Conservation (phyloP, 2,329 filamentous ascomycete species). For the Microdochium trichocladiopsis region DNA sequence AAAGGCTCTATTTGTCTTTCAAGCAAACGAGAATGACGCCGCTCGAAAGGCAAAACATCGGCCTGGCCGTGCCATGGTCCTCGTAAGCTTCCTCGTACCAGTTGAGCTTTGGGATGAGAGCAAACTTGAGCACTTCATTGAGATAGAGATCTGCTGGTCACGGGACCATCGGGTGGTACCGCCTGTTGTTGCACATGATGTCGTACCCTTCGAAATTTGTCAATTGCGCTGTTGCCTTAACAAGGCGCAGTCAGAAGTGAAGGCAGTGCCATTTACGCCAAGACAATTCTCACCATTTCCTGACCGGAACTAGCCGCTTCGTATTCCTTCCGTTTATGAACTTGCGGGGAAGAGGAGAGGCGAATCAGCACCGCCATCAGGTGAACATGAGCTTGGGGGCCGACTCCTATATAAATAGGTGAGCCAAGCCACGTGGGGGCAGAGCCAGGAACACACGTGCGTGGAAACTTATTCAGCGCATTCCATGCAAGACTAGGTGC, state of each 20-base stretch:
- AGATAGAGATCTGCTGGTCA: background rate
- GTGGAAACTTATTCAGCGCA: background rate
- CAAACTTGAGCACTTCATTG: no score
- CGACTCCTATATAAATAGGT: background rate
- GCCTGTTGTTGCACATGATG: background rate
- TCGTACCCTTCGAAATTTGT: background rate
- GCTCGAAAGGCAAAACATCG: no score
- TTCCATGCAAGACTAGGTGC: background rate
- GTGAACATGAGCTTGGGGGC: background rate
- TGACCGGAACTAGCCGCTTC: background rate
- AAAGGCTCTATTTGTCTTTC: no score
- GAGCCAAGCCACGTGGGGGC: background rate
- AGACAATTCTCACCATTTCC: background rate
- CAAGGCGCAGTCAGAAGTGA: background rate
- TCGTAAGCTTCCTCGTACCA: no score
- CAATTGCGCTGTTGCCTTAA: background rate
- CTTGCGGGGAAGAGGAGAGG: background rate
- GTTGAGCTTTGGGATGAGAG: no score
- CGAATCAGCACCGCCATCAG: background rate
- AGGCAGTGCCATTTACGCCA: background rate
- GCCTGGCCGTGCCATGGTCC: no score
- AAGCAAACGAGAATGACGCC: no score
- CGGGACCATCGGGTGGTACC: background rate
- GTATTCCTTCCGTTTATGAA: background rate
- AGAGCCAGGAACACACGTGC: background rate